Conservation (phyloP, 176 grass and related monocot genomes). For the Aegilops sharonensis region DNA sequence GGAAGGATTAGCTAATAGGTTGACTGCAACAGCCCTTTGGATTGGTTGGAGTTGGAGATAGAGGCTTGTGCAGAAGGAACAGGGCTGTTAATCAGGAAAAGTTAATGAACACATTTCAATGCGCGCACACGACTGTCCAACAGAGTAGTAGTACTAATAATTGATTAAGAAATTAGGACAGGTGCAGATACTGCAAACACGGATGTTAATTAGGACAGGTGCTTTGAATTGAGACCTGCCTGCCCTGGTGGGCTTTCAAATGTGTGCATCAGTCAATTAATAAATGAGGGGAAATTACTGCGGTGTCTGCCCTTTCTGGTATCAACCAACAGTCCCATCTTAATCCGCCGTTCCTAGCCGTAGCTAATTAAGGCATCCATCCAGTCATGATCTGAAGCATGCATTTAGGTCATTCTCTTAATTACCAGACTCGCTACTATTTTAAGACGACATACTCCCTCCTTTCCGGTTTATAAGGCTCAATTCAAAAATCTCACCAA, state of each 20-base stretch:
- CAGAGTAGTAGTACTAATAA: neutral
- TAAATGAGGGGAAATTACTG: neutral
- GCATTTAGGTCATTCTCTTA: no score
- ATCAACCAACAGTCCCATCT: neutral
- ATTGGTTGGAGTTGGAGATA: no score
- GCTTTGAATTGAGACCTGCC: constrained; percentile 39
- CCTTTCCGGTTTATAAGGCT: no score
- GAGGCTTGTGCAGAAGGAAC: no score
- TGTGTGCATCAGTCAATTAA: neutral
- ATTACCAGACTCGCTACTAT: no score
- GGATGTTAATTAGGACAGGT: neutral
- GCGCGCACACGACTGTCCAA: neutral
- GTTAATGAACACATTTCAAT: neutral
- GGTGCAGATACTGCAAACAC: neutral
- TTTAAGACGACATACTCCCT: no score
- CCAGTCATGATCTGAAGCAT: neutral
- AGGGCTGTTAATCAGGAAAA: no score
- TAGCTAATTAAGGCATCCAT: neutral
- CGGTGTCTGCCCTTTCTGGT: neutral
- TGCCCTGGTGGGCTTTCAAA: constrained; percentile 38
- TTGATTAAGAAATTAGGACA: neutral
- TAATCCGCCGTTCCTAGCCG: no score
- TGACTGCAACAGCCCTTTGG: neutral
- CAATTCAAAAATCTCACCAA: no score
- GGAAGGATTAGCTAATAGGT: neutral